Evolutionary conservation across 2,329 filamentous ascomycete genomes (phyloP).

Genomic region (Penicillium paneum): DNA sequence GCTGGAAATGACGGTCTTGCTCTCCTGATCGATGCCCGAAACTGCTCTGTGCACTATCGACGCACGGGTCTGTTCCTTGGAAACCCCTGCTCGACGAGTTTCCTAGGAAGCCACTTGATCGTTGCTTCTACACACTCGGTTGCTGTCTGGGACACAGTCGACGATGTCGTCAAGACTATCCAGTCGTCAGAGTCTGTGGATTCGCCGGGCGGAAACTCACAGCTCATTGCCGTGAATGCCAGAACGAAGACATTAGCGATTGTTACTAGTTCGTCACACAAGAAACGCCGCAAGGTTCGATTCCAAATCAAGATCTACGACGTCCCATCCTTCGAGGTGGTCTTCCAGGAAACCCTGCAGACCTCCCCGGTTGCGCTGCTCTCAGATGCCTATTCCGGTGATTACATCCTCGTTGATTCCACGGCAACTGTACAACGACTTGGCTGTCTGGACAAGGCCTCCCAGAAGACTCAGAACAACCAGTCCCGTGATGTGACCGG

Average conservation of each 20-base stretch:
- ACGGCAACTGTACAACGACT: constrained; percentile 64
- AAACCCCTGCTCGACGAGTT: constrained; percentile 63
- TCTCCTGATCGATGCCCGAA: constrained; percentile 71
- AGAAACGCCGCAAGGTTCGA: constrained; percentile 46
- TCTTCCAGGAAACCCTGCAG: constrained; percentile 56
- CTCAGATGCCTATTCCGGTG: constrained; percentile 61
- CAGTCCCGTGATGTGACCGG: constrained; percentile 24
- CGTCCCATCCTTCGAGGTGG: constrained; percentile 56
- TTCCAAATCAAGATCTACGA: constrained; percentile 64
- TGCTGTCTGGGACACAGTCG: constrained; percentile 76
- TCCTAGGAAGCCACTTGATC: constrained; percentile 71
- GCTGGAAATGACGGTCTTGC: constrained; percentile 59
- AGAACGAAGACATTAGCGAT: constrained; percentile 65
- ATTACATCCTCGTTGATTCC: constrained; percentile 74
- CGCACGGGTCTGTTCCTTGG: constrained; percentile 66
- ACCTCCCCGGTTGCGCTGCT: constrained; percentile 65
- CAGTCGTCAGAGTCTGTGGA: constrained; percentile 49
- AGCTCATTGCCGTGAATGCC: constrained; percentile 64
- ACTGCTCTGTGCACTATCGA: constrained; percentile 63
- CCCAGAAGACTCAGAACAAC: constrained; percentile 19
- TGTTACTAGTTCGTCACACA: constrained; percentile 46
- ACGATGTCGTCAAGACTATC: constrained; percentile 68
- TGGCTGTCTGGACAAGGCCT: constrained; percentile 25
- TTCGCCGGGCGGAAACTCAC: constrained; percentile 12
- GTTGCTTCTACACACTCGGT: constrained; percentile 69